phyloP scores from a whole-genome alignment of 176 grass and related monocot genomes.

The Microstegium vimineum region DNA sequence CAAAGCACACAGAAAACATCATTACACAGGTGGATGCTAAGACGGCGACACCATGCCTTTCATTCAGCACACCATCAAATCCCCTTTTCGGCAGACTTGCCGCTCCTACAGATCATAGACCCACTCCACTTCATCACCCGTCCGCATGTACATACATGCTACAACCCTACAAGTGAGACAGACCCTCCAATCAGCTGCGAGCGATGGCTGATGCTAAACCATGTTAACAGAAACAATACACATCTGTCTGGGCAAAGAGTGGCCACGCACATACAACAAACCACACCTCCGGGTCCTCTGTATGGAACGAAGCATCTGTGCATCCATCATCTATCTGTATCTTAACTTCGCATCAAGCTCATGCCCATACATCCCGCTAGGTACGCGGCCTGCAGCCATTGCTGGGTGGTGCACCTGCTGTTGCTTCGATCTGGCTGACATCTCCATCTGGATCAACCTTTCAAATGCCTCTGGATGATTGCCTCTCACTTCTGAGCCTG shows the following conservation, averaged over 20 bases:
- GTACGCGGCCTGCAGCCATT: conserved; percentile 44
- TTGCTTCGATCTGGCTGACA: conserved; percentile 68
- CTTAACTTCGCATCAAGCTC: conserved; percentile 65
- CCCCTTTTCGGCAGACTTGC: background rate
- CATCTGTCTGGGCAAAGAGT: background rate
- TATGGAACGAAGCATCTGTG: background rate
- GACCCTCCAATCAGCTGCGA: background rate
- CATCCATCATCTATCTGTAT: conserved; percentile 58
- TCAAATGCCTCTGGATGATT: conserved; percentile 64
- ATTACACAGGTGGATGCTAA: conserved; percentile 29
- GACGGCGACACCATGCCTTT: background rate
- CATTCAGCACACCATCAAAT: background rate
- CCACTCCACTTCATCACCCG: background rate
- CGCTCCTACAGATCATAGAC: background rate
- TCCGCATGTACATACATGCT: conserved; percentile 24
- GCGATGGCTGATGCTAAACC: conserved; percentile 18
- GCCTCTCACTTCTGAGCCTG: conserved; percentile 31
- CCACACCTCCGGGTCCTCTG: background rate
- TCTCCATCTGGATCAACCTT: conserved; percentile 80
- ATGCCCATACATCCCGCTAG: conserved; percentile 50
- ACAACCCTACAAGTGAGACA: conserved; percentile 3
- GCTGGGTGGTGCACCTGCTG: conserved; percentile 55
- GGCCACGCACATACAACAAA: conserved; percentile 27
- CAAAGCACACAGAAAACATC: conserved; percentile 11
- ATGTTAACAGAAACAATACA: conserved; percentile 28